A percentile compares a stretch with the other conserved stretches of the same genome.
Evolutionary conservation across 73 alveolate species (phyloP).

Genomic region (Tetrahymena elliotti): DNA sequence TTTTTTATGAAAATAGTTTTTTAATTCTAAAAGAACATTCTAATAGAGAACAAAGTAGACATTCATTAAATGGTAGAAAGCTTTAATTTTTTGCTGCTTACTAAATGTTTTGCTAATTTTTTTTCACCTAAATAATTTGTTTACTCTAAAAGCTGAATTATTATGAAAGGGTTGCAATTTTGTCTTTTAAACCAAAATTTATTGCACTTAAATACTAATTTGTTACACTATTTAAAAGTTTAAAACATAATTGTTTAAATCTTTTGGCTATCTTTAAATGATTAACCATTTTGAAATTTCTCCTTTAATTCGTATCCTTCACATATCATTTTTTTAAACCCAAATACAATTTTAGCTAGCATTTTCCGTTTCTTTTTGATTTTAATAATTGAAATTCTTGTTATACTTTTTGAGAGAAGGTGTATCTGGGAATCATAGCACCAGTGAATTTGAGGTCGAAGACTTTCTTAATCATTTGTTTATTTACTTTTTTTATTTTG

Average conservation of each 20-base stretch:
- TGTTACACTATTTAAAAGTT: neutral
- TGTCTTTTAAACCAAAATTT: neutral
- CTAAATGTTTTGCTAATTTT: neutral
- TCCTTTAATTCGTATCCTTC: neutral
- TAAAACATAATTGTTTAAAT: neutral
- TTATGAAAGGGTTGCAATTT: neutral
- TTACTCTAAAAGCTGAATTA: neutral
- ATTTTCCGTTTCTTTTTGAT: neutral
- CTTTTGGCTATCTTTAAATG: neutral
- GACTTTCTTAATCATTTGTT: neutral
- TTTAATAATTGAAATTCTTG: neutral
- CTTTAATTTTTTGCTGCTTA: neutral
- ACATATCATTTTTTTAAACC: neutral
- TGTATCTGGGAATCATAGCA: neutral
- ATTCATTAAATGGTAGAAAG: neutral
- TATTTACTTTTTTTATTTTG: neutral
- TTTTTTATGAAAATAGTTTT: no score
- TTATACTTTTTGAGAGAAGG: neutral
- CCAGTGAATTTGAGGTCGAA: neutral
- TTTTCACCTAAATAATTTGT: neutral
- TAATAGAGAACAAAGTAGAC: neutral
- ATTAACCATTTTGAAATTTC: neutral
- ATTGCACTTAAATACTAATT: neutral
- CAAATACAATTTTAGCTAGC: neutral
- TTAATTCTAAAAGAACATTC: neutral